Evolutionary conservation across 257 asterid genomes (phyloP), one percentile per base, ranked within the genome.

Genomic region (Striga asiatica): DNA sequence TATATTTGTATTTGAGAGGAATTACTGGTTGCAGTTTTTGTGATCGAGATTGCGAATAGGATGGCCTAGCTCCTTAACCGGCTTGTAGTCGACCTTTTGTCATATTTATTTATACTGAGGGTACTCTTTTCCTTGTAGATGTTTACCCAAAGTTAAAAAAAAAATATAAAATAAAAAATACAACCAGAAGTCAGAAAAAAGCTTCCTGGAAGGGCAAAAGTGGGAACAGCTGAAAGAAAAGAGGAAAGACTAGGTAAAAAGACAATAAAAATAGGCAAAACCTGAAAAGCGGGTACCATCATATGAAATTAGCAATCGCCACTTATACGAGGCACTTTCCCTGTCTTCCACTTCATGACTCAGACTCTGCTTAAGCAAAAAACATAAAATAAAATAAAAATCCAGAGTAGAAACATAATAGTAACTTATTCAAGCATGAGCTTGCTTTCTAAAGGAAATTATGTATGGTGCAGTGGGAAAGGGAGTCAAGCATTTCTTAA

Each of bases 251-350:
- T 13, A 52, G 21, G 14, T 41, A 46, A 8, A 45, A 7, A 49
- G 31, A 22, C 6, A 24, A 34, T 6, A 12, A n/a, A 52, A 62
- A 58, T 46, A 43, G 38, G 39, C 56, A 17, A 57, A 69, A 87
- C 98, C 98, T 78, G 98, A 86, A 80, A 65, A 87, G 32, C 84
- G 76, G 45, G 94, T 78, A 63, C 96, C 96, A 45, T 89, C 96
- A 11, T 86, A 89, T 23, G 95, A 78, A 52, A 89, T 81, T 63
- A 82, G 66, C 83, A 91, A 67, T 62, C 89, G 82, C 96, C 92
- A 86, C 62, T 83, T 83, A 68, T 69, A 83, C 54, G 76, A 27
- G 55, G 31, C 17, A 64, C 16, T 54, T 23, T 47, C 64, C 49
- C 22, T 50, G 42, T 71, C 61, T 49, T 71, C 58, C 53, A 22